Conservation (phyloP, 2,329 filamentous ascomycete genomes). For the Botryotinia convoluta region DNA sequence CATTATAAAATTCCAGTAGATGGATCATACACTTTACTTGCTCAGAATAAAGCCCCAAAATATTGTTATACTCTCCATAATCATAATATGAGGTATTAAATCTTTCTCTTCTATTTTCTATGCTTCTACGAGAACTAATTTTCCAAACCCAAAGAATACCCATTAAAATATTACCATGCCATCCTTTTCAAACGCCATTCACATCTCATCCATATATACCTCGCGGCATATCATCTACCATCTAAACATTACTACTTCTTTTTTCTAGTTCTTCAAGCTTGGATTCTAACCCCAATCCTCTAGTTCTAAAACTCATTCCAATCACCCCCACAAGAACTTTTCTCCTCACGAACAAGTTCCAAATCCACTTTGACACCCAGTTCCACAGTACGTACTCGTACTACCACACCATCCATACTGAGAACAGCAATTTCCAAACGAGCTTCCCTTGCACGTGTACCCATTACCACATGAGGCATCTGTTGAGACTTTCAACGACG, state of each 20-base stretch:
- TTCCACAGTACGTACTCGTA: background rate
- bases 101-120: background rate
- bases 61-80: background rate
- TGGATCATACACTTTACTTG: background rate
- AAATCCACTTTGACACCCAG: slow-evolving; percentile 13
- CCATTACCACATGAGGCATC: slow-evolving; percentile 11
- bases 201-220: background rate
- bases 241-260: background rate
- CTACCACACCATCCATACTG: slow-evolving; percentile 9
- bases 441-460: slow-evolving; percentile 1
- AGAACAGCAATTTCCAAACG: slow-evolving; percentile 12
- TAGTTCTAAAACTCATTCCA: background rate
- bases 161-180: background rate
- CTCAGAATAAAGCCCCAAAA: background rate
- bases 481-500: background rate
- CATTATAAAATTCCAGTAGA: background rate
- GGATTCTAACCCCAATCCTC: background rate
- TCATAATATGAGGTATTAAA: background rate
- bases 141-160: background rate
- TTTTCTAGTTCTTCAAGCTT: too few relatives aligned
- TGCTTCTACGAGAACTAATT: background rate
- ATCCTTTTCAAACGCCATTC: background rate
- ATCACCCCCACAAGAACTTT: background rate
- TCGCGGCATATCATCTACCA: background rate
- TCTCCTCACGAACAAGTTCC: slow-evolving; percentile 7